A percentile compares a stretch with the other conserved stretches of the same genome.
Evolutionary conservation across 169 alveolate species (phyloP).

Genomic region (Eimeria zaria): DNA sequence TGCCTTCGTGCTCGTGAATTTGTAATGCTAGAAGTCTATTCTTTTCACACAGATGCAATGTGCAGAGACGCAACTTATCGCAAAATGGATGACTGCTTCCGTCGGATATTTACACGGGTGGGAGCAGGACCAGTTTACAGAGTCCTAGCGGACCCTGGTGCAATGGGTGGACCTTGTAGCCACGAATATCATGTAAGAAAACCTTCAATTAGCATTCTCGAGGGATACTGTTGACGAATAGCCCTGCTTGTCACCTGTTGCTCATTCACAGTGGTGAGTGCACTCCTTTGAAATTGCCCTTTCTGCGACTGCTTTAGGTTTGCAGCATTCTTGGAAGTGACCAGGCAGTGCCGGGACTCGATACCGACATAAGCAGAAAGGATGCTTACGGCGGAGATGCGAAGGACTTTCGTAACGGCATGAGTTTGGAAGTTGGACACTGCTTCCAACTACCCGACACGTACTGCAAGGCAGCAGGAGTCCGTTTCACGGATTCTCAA

Average conservation of each 20-base stretch:
- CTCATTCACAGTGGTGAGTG: neutral
- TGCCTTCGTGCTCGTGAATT: constrained; percentile 76
- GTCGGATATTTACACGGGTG: constrained; percentile 43
- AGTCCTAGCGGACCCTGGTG: constrained; percentile 44
- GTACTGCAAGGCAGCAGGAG: constrained; percentile 48
- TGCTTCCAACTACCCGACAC: constrained; percentile 60
- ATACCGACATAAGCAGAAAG: neutral
- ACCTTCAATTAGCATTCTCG: neutral
- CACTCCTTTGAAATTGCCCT: neutral
- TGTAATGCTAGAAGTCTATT: constrained; percentile 64
- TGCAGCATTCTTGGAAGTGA: constrained; percentile 46
- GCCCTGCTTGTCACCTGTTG: neutral
- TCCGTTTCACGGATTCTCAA: constrained; percentile 57
- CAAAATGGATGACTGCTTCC: constrained; percentile 49
- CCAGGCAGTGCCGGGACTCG: neutral
- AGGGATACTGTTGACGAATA: neutral
- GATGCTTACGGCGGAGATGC: neutral
- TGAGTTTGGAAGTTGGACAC: constrained; percentile 65
- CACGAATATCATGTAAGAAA: constrained; percentile 65
- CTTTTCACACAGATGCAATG: constrained; percentile 30
- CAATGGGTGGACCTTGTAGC: constrained; percentile 76
- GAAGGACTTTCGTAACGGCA: neutral
- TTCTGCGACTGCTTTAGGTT: constrained; percentile 15
- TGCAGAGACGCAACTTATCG: constrained; percentile 35
- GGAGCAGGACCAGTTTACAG: constrained; percentile 58